Evolutionary conservation across 345 rosid genomes (phyloP).

Genomic region (Melastoma malabathricum): DNA sequence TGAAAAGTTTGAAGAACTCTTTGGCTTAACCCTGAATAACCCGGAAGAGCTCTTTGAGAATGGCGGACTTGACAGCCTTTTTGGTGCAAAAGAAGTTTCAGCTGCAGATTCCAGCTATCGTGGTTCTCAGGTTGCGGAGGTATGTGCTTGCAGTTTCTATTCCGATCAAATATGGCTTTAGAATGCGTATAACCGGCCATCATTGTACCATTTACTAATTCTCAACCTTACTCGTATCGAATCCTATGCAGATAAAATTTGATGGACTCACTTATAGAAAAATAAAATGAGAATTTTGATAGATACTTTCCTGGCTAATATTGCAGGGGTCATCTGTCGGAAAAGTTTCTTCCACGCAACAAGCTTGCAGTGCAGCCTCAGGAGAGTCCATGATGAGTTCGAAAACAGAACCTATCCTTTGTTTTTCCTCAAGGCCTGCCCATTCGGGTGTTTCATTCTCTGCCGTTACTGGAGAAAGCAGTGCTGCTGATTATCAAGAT

Average conservation of each 20-base stretch:
- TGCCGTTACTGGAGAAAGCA: constrained; percentile 78
- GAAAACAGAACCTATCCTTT: constrained; percentile 75
- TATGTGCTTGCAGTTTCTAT: constrained; percentile 8
- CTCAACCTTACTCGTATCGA: no score
- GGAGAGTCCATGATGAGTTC: constrained; percentile 76
- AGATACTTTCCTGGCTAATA: constrained; percentile 1
- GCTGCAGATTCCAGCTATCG: constrained; percentile 43
- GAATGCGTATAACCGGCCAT: background rate
- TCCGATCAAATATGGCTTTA: no score
- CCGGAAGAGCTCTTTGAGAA: constrained; percentile 70
- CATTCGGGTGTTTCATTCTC: constrained; percentile 81
- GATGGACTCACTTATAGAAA: background rate
- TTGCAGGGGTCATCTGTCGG: constrained; percentile 44
- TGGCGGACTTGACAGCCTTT: constrained; percentile 79
- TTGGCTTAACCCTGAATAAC: constrained; percentile 64
- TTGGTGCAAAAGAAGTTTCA: constrained; percentile 43
- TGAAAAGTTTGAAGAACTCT: constrained; percentile 93
- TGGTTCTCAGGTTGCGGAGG: constrained; percentile 57
- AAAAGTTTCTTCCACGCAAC: constrained; percentile 37
- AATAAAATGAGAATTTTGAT: background rate
- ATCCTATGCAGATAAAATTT: background rate
- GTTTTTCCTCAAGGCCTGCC: constrained; percentile 37
- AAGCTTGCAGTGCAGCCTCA: constrained; percentile 69
- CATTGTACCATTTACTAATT: no score
- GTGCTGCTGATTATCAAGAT: constrained; percentile 74